Percentiles rank a stretch among this genome's conserved stretches.
phyloP scores from a whole-genome alignment of 164 flowering plant species.

The Vitis riparia region DNA sequence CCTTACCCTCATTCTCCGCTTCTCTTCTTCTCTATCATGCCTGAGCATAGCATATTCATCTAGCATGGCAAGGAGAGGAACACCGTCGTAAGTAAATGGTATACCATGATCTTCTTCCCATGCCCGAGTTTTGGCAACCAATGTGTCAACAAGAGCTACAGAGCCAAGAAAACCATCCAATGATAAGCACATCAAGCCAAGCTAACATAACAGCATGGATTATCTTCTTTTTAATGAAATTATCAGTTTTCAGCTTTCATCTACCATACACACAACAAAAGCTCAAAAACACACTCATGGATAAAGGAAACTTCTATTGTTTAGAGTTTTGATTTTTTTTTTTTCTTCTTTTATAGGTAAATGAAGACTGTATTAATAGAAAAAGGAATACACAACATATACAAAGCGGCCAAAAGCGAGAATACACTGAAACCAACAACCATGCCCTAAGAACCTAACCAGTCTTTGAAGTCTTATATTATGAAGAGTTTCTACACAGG shows the following conservation, averaged over 20 bases:
- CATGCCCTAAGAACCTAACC: neutral
- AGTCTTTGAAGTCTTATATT: neutral
- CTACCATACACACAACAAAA: neutral
- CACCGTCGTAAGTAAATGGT: slow-evolving; percentile 86
- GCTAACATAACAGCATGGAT: neutral
- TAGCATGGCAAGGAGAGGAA: slow-evolving; percentile 83
- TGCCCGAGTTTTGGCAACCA: slow-evolving; percentile 80
- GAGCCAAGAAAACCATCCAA: slow-evolving; percentile 15
- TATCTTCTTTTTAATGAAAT: neutral
- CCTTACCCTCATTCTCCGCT: slow-evolving; percentile 81
- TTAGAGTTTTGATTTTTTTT: too few relatives aligned
- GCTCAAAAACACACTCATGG: neutral
- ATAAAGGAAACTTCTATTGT: neutral
- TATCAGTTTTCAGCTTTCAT: neutral
- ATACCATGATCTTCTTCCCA: slow-evolving; percentile 92
- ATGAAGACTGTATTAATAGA: too few relatives aligned
- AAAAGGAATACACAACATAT: too few relatives aligned
- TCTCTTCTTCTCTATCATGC: slow-evolving; percentile 94
- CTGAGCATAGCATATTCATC: slow-evolving; percentile 96
- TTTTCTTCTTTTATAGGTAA: too few relatives aligned
- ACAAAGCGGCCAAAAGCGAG: too few relatives aligned
- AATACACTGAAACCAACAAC: neutral
- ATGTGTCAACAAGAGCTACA: slow-evolving; percentile 43
- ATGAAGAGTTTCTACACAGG: too few relatives aligned
- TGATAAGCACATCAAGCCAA: neutral